Evolutionary conservation across 2,329 filamentous ascomycete species (phyloP).

Genomic region (Trichoderma koningii): DNA sequence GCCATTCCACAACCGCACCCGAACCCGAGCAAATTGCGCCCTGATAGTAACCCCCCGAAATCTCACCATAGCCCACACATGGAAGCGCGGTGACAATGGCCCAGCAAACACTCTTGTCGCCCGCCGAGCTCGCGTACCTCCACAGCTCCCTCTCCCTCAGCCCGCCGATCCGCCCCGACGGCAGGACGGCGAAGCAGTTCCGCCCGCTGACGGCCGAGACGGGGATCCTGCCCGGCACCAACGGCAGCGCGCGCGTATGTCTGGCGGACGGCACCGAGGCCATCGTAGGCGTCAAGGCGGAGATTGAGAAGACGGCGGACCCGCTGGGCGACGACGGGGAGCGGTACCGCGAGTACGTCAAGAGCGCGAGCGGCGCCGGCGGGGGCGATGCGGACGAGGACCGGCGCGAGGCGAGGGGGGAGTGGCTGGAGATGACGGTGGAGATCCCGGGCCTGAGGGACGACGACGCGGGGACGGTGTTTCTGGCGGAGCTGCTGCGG

Average conservation of each 20-base stretch:
- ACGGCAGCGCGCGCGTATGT: constrained; percentile 90
- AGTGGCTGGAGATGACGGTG: constrained; percentile 89
- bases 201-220: constrained; percentile 88
- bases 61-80: neutral
- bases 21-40: neutral
- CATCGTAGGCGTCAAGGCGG: constrained; percentile 91
- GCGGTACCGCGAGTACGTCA: constrained; percentile 28
- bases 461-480: constrained; percentile 86
- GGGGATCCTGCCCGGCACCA: constrained; percentile 82
- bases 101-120: constrained; percentile 77
- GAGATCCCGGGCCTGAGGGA: constrained; percentile 90
- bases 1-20: neutral
- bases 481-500: constrained; percentile 81
- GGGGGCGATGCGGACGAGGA: constrained; percentile 46
- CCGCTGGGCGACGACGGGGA: constrained; percentile 33
- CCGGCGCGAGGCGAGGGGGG: constrained; percentile 50
- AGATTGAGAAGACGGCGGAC: constrained; percentile 73
- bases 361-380: constrained; percentile 38
- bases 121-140: constrained; percentile 94
- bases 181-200: constrained; percentile 80
- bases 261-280: constrained; percentile 96
- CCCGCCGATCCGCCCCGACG: constrained; percentile 88
- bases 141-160: constrained; percentile 79
- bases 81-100: constrained; percentile 52
- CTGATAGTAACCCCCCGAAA: neutral